Percentiles rank a stretch among this genome's conserved stretches.
phyloP scores from a whole-genome alignment of 1,284 basidiomycete species.

The Filobasidium uniguttulatum region DNA sequence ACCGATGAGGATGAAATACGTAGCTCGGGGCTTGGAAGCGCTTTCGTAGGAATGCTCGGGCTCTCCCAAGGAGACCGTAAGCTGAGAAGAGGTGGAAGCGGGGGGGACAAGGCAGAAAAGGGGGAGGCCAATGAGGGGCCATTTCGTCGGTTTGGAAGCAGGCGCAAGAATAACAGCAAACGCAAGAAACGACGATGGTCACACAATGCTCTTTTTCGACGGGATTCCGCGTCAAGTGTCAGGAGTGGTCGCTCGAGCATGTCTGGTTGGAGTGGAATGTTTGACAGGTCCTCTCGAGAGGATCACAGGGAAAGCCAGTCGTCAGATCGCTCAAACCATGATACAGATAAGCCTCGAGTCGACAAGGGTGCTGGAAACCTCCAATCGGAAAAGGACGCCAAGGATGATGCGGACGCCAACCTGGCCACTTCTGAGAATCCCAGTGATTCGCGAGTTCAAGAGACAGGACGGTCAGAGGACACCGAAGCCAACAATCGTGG shows the following conservation, averaged over 20 bases:
- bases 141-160: background rate
- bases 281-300: background rate
- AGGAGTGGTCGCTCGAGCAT: background rate
- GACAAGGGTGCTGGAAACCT: background rate
- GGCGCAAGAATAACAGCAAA: background rate
- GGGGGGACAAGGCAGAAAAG: background rate
- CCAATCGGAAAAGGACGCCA: background rate
- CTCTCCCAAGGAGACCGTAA: background rate
- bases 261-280: background rate
- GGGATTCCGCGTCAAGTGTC: background rate
- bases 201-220: background rate
- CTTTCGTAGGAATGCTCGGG: too few relatives aligned
- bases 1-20: too few relatives aligned
- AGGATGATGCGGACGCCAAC: background rate
- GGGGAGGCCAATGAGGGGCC: background rate
- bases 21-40: too few relatives aligned
- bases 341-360: background rate
- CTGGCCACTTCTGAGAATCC: background rate
- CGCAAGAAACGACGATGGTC: background rate
- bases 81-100: background rate
- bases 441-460: conserved; percentile 4
- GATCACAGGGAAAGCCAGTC: too few relatives aligned
- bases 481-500: background rate
- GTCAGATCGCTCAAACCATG: too few relatives aligned
- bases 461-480: conserved; percentile 2